Base-by-base conservation (phyloP, 805 yeast genomes). In the Saccharomycopsis sp. region DNA sequence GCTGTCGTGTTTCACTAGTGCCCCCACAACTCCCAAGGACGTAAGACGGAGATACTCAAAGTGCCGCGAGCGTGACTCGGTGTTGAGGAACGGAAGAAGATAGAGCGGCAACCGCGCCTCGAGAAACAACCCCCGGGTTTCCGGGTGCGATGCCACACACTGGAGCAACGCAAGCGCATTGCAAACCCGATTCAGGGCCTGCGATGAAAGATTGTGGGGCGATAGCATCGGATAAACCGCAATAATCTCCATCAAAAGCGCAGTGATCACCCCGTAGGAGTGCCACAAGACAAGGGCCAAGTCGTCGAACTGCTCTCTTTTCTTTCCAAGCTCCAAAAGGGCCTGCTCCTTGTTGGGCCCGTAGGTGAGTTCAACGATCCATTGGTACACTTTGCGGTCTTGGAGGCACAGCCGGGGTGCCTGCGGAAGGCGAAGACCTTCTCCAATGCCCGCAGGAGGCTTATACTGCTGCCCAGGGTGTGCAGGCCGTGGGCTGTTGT, bases 271-370 rank as follows among this genome's bases (percentile, higher is more conserved):
- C 29, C 98, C 99, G 71, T 87, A 91, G 2, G 97, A 89, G 66
- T 92, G 86, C 99, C 99, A 92, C 59, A 92, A 74, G 3, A 92
- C 94, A 46, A 91, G 71, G 0, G 98, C 98, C 58, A 92, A 77
- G 69, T 92, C 98, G 59, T 91, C 97, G 68, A 88, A 92, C 67
- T 90, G 91, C 68, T 92, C 99, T 62, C 99, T 79, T 67, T 91
- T 91, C 68, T 94, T 89, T 7, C 98, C 97, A 51, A 92, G 76
- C 69, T 91, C 97, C 63, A 91, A 74, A 56, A 92, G 76, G 1
- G 99, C 98, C 66, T 92, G 89, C 66, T 94, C 99, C 65, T 95
- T 84, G 65, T 88, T 88, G 24, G 91, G 88, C 1, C 97, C 97
- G 60, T 90, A 85, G 46, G 90, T 90, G 55, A 92, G 76, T 70